Base-by-base conservation (phyloP, 306 rosid species). In the Fagus crenata region DNA sequence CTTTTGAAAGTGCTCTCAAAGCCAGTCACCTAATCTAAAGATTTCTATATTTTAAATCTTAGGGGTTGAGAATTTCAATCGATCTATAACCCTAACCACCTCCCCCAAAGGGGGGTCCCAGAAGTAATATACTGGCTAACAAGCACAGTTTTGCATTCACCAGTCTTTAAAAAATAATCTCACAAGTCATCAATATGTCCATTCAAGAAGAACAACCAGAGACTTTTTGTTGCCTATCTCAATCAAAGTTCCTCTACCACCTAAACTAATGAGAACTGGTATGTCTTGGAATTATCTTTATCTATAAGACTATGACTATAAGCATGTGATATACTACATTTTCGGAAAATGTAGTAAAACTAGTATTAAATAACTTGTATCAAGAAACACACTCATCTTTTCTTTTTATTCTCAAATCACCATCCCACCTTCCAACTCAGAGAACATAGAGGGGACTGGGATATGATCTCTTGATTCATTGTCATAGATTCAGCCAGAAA, bases 401-500 rank as follows among this genome's bases (percentile, higher is more conserved):
- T 58, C 37, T 82, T 80, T 63, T 54, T 42, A 78, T 84, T 82
- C 43, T 41, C 59, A 77, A 76, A 85, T 41, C 77, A 56, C 33
- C 56, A 71, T 49, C 68, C 78, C 77, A 74, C 64, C 80, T 76
- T 59, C 69, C 51, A 53, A 69, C 58, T 80, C 60, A 81, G 72
- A 80, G 17, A 53, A 28, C 4, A 56, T 73, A 65, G 69, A 82
- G 82, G 64, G 32, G 43, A 42, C 51, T 69, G 78, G 73, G 56
- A 69, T 59, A 60, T 46, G 49, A 59, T 69, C 82, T 53, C 60
- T 71, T 80, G 59, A n/a, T 77, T 89, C 81, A 81, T 55, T 81
- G 43, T 77, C 80, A 80, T 69, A 80, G 77, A 83, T 78, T 73
- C 78, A 59, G 82, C 86, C 81, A 82, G 82, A 81, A 83, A 71